phyloP scores from a whole-genome alignment of 83 land plant species.

The Picea abies region DNA sequence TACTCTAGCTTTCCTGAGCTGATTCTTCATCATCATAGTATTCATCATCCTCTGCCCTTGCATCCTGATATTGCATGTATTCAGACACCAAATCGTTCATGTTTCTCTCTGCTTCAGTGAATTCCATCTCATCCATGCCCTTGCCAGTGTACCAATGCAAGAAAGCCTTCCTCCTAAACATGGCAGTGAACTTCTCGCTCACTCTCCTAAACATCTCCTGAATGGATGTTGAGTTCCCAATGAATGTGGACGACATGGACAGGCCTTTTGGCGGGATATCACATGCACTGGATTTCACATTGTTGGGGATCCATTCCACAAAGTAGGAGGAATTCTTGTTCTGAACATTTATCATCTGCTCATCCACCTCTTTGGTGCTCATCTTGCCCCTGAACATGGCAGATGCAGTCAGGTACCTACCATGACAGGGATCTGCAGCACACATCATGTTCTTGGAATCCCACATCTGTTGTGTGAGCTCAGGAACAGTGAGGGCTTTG shows the following conservation, averaged over 20 bases:
- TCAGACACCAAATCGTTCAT: constrained; percentile 16
- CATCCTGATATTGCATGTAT: constrained; percentile 25
- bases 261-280: constrained; percentile 30
- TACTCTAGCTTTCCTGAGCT: constrained; percentile 6
- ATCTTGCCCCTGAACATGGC: constrained; percentile 10
- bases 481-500: constrained; percentile 20
- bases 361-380: constrained; percentile 9
- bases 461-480: constrained; percentile 35
- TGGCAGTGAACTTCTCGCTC: constrained; percentile 28
- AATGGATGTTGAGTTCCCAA: constrained; percentile 21
- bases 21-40: constrained; percentile 15
- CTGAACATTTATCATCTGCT: constrained; percentile 25
- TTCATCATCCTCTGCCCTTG: constrained; percentile 22
- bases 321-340: constrained; percentile 34
- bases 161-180: constrained; percentile 33
- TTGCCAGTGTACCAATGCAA: constrained; percentile 19
- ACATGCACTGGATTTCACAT: constrained; percentile 32
- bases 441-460: constrained; percentile 58
- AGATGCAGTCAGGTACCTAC: constrained; percentile 16
- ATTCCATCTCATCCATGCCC: constrained; percentile 8
- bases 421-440: constrained; percentile 37
- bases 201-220: constrained; percentile 16
- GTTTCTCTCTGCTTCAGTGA: neutral
- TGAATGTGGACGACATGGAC: constrained; percentile 34
- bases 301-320: constrained; percentile 15